Base-by-base conservation (phyloP, 1,284 basidiomycete genomes). In the Thelephora terrestris region DNA sequence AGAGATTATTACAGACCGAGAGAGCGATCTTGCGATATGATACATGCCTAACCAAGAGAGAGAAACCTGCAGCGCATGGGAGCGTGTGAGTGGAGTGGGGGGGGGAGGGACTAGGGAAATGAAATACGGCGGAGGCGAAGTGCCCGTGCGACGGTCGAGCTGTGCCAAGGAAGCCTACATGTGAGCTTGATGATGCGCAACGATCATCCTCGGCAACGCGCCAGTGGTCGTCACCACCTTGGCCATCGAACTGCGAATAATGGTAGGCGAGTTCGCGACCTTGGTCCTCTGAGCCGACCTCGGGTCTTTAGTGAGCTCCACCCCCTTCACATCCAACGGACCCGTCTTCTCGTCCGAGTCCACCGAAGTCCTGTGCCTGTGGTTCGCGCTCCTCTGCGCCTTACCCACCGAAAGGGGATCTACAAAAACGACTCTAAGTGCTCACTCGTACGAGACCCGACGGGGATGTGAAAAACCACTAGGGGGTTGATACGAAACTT, bases 191-290 rank as follows among this genome's bases (percentile, higher is more conserved):
- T 23, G 20, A 23, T 20, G 12, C 39, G 20, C 6, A 12, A 42
- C 14, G n/a, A 42, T 14, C n/a, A 21, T 21, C 39, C 25, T 42
- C 3, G 39, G 25, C 14, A 42, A 12, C 17, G 25, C 17, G n/a
- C 39, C n/a, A 21, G 39, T 52, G 14, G 52, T 52, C 35, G 62
- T 59, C 37, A 74, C 68, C 24, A 76, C 71, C 58, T 76, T 76
- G 10, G 68, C 68, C 70, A 79, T 74, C 16, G 77, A 73, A 36
- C 74, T 71, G 57, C 75, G 78, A 59, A 79, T 67, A 52, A 73
- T 64, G 29, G 68, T 65, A 0, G 57, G 51, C 40, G 68, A 58
- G 49, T 46, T 64, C 9, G 68, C 61, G 36, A 62, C 64, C 43
- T 68, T 62, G 4, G 62, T 66, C 12, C 67, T 67, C 48, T 70